Evolutionary conservation across 2,329 filamentous ascomycete species (phyloP).

Genomic region (Nothomitra cinnamomea): DNA sequence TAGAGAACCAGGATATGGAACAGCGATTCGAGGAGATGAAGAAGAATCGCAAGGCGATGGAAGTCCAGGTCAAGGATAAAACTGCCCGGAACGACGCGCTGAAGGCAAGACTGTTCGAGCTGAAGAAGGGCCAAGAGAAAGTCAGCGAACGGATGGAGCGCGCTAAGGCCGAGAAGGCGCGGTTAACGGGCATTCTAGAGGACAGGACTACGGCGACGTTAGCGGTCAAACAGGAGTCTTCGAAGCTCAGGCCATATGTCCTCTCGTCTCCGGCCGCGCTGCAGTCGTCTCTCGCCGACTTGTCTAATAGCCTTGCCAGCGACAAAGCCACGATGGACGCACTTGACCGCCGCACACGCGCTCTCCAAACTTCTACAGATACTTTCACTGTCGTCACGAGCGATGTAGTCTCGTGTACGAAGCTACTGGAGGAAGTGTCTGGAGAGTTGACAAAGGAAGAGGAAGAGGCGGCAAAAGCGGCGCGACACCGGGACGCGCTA

Average conservation of each 20-base stretch:
- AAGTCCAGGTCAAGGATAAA: slow-evolving; percentile 70
- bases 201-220: slow-evolving; percentile 54
- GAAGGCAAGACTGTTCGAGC: slow-evolving; percentile 63
- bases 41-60: slow-evolving; percentile 61
- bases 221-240: slow-evolving; percentile 63
- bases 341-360: slow-evolving; percentile 73
- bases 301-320: slow-evolving; percentile 57
- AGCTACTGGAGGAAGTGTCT: slow-evolving; percentile 74
- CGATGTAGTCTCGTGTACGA: slow-evolving; percentile 77
- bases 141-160: slow-evolving; percentile 71
- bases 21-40: slow-evolving; percentile 64
- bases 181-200: slow-evolving; percentile 55
- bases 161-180: slow-evolving; percentile 61
- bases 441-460: slow-evolving; percentile 80
- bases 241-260: slow-evolving; percentile 82
- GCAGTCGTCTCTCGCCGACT: slow-evolving; percentile 63
- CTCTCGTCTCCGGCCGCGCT: slow-evolving; percentile 73
- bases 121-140: slow-evolving; percentile 66
- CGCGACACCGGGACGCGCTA: slow-evolving; percentile 70
- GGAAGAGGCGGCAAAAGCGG: slow-evolving; percentile 66
- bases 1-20: slow-evolving; percentile 77
- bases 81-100: slow-evolving; percentile 72
- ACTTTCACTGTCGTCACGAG: slow-evolving; percentile 70
- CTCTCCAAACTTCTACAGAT: slow-evolving; percentile 79
- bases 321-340: slow-evolving; percentile 78